Base-by-base conservation (phyloP, 2,329 filamentous ascomycete species). In the Neofusicoccum kwambonambiense region DNA sequence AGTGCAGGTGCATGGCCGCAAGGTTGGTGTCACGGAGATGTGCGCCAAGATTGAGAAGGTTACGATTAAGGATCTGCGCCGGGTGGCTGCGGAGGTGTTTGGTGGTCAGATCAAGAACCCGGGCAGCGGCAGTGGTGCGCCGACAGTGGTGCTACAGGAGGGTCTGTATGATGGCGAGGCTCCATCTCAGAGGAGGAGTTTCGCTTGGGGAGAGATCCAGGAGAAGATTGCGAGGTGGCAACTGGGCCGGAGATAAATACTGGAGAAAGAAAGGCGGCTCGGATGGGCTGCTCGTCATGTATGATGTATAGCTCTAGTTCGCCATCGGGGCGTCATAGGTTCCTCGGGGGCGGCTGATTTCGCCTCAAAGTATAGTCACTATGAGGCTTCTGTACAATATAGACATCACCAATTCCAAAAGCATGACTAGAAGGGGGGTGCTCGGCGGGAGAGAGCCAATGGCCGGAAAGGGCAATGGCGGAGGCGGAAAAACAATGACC, bases 131-230 rank as follows among this genome's bases (percentile, higher is more conserved):
- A 95, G 88, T 68, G 95, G 95, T 13, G 90, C 92, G 19, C 95
- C 95, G 3, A 99, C 95, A 0, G 93, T 99, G 27, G 94, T 99
- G 50, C 75, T 99, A 72, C 94, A 98, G 82, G 94, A 97, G 80
- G 92, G 92, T 27, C 88, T 93, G 74, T 52, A 51, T 12, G 63
- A 65, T 45, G 63, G 63, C 11, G 84, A 90, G 69, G 86, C 89
- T 63, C 89, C 89, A 0, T 83, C 89, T 34, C 87, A 83, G 72
- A 83, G 87, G 68, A 89, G 86, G 70, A 81, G 88, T 37, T 86
- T 96, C 76, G 83, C 84, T 31, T 98, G 95, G 93, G 89, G 90
- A 61, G 90, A 96, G 77, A 94, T 98, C 49, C 93, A 98, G 81
- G 89, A 93, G 65, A 84, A 90, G 63, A 95, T 98, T 71, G 86